Evolutionary conservation across 1,284 basidiomycete species (phyloP), one percentile per base, ranked within the genome.

Genomic region (Ceratobasidium sp.): DNA sequence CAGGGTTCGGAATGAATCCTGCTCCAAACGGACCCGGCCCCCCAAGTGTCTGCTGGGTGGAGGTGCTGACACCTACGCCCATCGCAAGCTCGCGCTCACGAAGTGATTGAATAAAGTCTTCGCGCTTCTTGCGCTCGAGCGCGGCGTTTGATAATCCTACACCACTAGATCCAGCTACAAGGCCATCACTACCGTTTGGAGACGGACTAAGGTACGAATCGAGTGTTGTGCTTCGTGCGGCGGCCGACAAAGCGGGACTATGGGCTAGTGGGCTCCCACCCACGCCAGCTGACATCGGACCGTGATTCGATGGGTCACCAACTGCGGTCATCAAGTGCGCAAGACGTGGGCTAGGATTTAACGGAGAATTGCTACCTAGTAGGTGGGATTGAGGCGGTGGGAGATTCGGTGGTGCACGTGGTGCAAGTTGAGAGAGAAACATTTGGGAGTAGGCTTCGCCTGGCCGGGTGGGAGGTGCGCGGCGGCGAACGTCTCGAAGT

Each of bases 401-500:
- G 1, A 72, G 45, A 72, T 65, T 72, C 12, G 71, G 71, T 46
- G 71, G 71, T 14, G 61, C 61, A 50, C 71, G 71, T 46, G 71
- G 71, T 23, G 71, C 60, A 58, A 72, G 61, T 28, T 52, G 52
- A 12, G 61, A 72, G 16, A 72, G 61, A 41, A 72, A 72, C 21
- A 72, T 55, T 16, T 72, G 52, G 23, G 52, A 18, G 30, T 46
- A 39, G 12, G 39, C 10, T 36, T 64, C 71, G 23, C 45, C 60
- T 10, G 50, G 71, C 14, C 71, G 72, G 72, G 81, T 80, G 71
- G 71, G 60, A 12, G 71, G 48, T 30, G 71, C 55, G 12, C 59
- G 60, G 1, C 48, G 32, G 16, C 64, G 53, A 48, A 82, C 78
- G 32, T 81, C 80, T 48, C 79, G 76, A 6, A 83, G 78, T 12